These are phyloP conservation scores for Erysiphe pisi DNA, from an alignment of 2,329 filamentous ascomycete genomes.

Conservation along the genomic window DNA sequence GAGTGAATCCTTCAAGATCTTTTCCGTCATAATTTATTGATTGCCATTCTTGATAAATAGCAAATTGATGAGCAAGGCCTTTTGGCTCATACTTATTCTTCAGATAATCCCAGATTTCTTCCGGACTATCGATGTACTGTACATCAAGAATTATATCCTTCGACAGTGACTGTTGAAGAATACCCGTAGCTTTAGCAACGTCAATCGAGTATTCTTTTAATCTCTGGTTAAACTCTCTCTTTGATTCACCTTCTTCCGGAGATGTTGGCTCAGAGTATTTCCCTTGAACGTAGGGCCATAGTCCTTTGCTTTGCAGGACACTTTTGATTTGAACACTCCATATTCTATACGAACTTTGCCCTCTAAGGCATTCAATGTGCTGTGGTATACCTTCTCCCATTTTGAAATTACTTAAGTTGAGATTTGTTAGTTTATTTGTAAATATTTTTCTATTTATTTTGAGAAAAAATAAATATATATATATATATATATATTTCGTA, in stretches of 20 bases:
- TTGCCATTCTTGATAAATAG: constrained; percentile 2
- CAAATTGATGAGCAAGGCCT: neutral
- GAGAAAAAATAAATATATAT: too few relatives aligned
- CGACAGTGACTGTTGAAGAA: neutral
- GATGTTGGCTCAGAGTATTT: neutral
- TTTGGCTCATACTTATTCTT: constrained; percentile 9
- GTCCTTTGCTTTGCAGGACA: neutral
- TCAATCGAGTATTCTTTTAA: constrained; percentile 6
- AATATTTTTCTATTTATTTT: too few relatives aligned
- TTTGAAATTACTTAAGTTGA: neutral
- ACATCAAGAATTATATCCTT: constrained; percentile 23
- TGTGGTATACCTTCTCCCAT: neutral
- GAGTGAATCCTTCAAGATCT: neutral
- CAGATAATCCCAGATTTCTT: neutral
- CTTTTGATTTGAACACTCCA: neutral
- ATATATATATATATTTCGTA: too few relatives aligned
- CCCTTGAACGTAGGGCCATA: neutral
- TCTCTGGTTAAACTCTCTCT: neutral
- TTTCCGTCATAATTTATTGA: neutral
- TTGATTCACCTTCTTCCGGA: neutral
- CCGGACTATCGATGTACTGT: neutral
- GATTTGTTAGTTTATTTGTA: too few relatives aligned
- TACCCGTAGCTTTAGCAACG: neutral
- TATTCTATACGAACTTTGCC: neutral
- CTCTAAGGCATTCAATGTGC: neutral